phyloP scores from a whole-genome alignment of 768 basidiomycete genomes.

The Naganishia onofrii region DNA sequence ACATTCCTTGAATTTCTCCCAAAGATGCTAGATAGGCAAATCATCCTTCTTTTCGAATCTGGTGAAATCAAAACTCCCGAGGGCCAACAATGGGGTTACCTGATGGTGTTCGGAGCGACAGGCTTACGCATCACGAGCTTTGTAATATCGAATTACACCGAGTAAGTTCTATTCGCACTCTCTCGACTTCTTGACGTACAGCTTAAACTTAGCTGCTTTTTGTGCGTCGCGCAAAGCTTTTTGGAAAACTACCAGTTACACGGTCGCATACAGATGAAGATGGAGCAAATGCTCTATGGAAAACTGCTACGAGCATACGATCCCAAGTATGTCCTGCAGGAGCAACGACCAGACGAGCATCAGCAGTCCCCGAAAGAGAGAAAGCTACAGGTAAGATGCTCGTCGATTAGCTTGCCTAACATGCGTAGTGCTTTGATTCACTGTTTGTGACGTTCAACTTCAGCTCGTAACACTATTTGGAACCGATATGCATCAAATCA shows the following conservation, averaged over 20 bases:
- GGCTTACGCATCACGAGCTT: background rate
- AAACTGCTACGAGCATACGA: constrained; percentile 18
- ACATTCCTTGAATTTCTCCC: constrained; percentile 3
- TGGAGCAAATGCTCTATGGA: constrained; percentile 12
- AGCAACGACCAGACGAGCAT: background rate
- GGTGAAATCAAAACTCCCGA: constrained; percentile 7
- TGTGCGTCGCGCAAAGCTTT: background rate
- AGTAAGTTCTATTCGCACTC: background rate
- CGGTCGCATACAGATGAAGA: constrained; percentile 14
- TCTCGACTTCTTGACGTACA: background rate
- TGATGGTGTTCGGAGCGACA: constrained; percentile 7
- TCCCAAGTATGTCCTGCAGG: background rate
- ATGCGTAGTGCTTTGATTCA: no score
- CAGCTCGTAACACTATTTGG: constrained; percentile 8
- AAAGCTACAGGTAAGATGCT: constrained; percentile 1
- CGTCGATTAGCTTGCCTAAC: background rate
- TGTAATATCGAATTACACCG: background rate
- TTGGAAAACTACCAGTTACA: constrained; percentile 20
- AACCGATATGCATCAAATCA: constrained; percentile 9
- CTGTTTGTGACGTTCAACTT: no score
- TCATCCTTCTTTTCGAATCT: constrained; percentile 3
- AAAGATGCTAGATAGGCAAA: constrained; percentile 1
- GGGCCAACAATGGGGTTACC: constrained; percentile 12
- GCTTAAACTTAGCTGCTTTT: background rate
- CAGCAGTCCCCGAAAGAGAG: background rate